phyloP scores from a whole-genome alignment of 2,329 filamentous ascomycete genomes.

The Fusarium xylarioides region DNA sequence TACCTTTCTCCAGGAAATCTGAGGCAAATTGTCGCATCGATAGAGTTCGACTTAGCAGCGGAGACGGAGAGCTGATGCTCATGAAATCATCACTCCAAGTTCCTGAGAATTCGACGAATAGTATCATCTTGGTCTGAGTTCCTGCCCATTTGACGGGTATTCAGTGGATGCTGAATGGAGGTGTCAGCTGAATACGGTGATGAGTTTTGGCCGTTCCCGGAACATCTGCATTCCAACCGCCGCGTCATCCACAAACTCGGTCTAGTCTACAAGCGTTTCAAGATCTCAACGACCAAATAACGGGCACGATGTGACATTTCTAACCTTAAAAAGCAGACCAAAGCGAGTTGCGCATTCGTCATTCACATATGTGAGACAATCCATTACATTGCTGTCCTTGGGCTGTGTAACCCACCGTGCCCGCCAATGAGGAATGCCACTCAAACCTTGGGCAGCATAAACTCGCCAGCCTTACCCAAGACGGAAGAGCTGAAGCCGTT shows the following conservation, averaged over 20 bases:
- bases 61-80: background rate
- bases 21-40: background rate
- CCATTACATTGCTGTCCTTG: background rate
- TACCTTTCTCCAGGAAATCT: background rate
- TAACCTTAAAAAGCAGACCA: background rate
- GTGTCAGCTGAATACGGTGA: background rate
- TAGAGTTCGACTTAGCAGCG: background rate
- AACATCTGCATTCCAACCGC: background rate
- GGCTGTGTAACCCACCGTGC: background rate
- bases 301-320: background rate
- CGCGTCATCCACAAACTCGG: background rate
- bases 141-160: background rate
- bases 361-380: slow-evolving; percentile 12
- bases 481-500: slow-evolving; percentile 5
- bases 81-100: background rate
- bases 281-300: background rate
- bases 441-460: background rate
- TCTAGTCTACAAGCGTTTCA: background rate
- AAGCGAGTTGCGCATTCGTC: background rate
- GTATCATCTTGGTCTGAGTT: background rate
- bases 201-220: background rate
- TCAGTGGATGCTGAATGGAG: background rate
- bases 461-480: background rate
- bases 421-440: slow-evolving; percentile 12
- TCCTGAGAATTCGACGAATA: background rate